Evolutionary conservation across 495 filamentous ascomycete genomes (phyloP).

Genomic region (Lepraria neglecta): DNA sequence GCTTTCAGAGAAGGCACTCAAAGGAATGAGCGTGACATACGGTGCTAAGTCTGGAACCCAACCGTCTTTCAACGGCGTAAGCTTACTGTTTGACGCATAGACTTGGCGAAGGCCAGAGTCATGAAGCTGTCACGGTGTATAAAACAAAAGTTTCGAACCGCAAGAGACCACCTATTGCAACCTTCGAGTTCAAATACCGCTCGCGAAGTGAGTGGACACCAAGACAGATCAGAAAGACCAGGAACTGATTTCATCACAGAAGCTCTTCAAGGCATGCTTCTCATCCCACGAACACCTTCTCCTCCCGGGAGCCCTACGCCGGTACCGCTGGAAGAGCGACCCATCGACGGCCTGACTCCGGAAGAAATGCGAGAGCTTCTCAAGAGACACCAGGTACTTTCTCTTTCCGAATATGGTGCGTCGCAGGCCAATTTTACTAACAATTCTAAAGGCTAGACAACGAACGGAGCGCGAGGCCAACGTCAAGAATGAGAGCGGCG

Average conservation of each 20-base stretch:
- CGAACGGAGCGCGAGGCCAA: not conserved
- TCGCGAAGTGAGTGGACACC: conserved; percentile 8
- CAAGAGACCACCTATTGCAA: conserved; percentile 3
- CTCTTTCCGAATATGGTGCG: not conserved
- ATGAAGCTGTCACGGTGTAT: not conserved
- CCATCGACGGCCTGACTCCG: not conserved
- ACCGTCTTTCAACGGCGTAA: not conserved
- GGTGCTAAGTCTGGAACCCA: not conserved
- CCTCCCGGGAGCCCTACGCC: not conserved
- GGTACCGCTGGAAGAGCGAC: conserved; percentile 11
- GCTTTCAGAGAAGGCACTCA: conserved; percentile 6
- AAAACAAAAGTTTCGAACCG: not conserved
- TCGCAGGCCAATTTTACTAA: not conserved
- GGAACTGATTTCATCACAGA: not conserved
- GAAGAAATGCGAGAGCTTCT: conserved; percentile 11
- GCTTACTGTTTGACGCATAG: not conserved
- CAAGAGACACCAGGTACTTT: not conserved
- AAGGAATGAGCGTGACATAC: conserved; percentile 8
- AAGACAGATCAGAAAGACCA: not conserved
- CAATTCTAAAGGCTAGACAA: not conserved
- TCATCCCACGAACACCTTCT: conserved; percentile 10
- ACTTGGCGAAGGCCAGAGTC: not conserved
- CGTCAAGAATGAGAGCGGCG: not conserved
- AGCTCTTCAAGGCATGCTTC: conserved; percentile 14
- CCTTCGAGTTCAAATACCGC: conserved; percentile 17